phyloP scores from a whole-genome alignment of 2,329 filamentous ascomycete genomes.

The Nigrospora sphaerica region DNA sequence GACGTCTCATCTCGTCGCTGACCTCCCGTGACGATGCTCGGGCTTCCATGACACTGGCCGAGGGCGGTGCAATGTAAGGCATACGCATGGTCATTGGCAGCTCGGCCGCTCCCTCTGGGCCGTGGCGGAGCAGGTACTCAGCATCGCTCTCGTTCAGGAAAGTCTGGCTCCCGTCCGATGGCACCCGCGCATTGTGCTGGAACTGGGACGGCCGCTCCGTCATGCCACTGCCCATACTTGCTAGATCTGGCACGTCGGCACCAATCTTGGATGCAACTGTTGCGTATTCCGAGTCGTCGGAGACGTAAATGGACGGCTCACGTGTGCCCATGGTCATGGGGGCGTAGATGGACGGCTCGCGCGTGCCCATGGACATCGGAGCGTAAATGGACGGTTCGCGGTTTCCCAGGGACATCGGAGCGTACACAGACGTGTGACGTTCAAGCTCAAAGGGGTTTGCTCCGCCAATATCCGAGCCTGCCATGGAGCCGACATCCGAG shows the following conservation, averaged over 20 bases:
- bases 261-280: constrained; percentile 19
- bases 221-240: too few relatives aligned
- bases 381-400: constrained; percentile 36
- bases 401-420: constrained; percentile 26
- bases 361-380: constrained; percentile 24
- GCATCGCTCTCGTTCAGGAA: constrained; percentile 7
- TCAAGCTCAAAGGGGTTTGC: constrained; percentile 56
- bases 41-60: constrained; percentile 46
- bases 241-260: constrained; percentile 15
- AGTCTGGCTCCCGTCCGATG: constrained; percentile 6
- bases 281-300: constrained; percentile 48
- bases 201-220: not conserved
- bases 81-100: constrained; percentile 18
- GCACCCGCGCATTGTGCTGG: constrained; percentile 1
- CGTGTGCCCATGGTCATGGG: not conserved
- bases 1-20: constrained; percentile 40
- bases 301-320: constrained; percentile 55
- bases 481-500: constrained; percentile 49
- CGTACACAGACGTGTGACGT: constrained; percentile 52
- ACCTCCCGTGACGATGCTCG: constrained; percentile 43
- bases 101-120: not conserved
- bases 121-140: constrained; percentile 3
- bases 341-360: constrained; percentile 35
- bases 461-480: constrained; percentile 47
- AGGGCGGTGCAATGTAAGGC: constrained; percentile 36